Evolutionary conservation across 495 filamentous ascomycete genomes (phyloP).

Genomic region (Penicillium subrubescens): DNA sequence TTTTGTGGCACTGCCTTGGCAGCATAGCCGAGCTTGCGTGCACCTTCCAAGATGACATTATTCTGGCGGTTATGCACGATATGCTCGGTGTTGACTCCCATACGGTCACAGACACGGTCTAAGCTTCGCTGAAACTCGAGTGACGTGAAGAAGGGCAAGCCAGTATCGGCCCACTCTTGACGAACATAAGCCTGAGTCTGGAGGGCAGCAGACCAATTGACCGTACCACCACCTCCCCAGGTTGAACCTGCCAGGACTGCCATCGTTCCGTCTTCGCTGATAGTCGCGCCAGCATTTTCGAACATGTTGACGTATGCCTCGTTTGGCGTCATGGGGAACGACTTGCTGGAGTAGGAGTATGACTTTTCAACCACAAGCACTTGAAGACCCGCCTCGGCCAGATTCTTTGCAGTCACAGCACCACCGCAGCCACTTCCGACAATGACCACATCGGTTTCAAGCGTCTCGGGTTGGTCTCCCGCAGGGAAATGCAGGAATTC

Average conservation of each 20-base stretch:
- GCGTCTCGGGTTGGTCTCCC: constrained; percentile 46
- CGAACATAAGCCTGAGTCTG: constrained; percentile 81
- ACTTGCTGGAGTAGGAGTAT: constrained; percentile 68
- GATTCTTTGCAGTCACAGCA: constrained; percentile 77
- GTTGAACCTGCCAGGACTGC: constrained; percentile 67
- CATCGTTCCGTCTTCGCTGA: constrained; percentile 65
- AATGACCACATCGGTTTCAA: constrained; percentile 82
- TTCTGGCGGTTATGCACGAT: constrained; percentile 74
- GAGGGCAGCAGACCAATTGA: constrained; percentile 87
- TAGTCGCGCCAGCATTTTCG: constrained; percentile 55
- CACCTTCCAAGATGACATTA: constrained; percentile 69
- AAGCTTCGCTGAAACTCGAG: constrained; percentile 73
- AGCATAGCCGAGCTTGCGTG: constrained; percentile 71
- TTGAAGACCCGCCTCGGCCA: constrained; percentile 71
- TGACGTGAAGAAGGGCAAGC: constrained; percentile 77
- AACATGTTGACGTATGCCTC: constrained; percentile 63
- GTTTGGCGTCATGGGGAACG: constrained; percentile 70
- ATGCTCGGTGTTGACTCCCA: constrained; percentile 73
- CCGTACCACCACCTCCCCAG: constrained; percentile 84
- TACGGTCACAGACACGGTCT: constrained; percentile 70
- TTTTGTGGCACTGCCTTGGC: constrained; percentile 79
- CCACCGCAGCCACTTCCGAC: constrained; percentile 88
- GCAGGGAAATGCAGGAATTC: constrained; percentile 55
- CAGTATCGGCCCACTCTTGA: constrained; percentile 75
- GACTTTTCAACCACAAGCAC: constrained; percentile 85